phyloP scores from a whole-genome alignment of 2,329 filamentous ascomycete species.

The Alternaria sp. region DNA sequence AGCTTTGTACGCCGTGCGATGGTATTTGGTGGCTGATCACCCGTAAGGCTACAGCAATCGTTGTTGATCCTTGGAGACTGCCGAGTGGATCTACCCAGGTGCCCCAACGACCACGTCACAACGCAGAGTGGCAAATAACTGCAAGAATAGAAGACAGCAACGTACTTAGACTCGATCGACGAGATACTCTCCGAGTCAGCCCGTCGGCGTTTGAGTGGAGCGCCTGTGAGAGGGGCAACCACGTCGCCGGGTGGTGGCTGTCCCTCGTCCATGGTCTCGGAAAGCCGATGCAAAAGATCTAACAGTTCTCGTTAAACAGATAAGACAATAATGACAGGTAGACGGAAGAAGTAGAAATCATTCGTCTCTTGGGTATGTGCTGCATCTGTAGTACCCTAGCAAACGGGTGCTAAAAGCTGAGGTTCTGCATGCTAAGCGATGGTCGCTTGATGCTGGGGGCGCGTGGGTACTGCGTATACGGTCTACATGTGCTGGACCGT shows the following conservation, averaged over 20 bases:
- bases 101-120: neutral
- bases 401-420: constrained; percentile 18
- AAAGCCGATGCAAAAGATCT: constrained; percentile 28
- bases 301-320: constrained; percentile 17
- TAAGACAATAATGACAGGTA: constrained; percentile 23
- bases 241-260: constrained; percentile 46
- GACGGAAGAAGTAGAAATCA: constrained; percentile 1
- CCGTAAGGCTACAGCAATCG: neutral
- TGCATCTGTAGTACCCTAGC: constrained; percentile 11
- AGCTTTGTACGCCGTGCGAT: constrained; percentile 1
- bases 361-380: constrained; percentile 3
- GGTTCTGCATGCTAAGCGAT: constrained; percentile 29
- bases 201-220: constrained; percentile 42
- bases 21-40: neutral
- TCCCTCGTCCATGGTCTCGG: constrained; percentile 46
- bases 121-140: neutral
- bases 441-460: constrained; percentile 29
- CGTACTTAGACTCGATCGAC: constrained; percentile 45
- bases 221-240: constrained; percentile 44
- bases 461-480: constrained; percentile 22
- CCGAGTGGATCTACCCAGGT: neutral
- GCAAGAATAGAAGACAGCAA: constrained; percentile 5
- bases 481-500: constrained; percentile 12
- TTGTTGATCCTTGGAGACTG: neutral
- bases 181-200: constrained; percentile 42